phyloP scores from a whole-genome alignment of 768 basidiomycete genomes.

The Russula brevipes region DNA sequence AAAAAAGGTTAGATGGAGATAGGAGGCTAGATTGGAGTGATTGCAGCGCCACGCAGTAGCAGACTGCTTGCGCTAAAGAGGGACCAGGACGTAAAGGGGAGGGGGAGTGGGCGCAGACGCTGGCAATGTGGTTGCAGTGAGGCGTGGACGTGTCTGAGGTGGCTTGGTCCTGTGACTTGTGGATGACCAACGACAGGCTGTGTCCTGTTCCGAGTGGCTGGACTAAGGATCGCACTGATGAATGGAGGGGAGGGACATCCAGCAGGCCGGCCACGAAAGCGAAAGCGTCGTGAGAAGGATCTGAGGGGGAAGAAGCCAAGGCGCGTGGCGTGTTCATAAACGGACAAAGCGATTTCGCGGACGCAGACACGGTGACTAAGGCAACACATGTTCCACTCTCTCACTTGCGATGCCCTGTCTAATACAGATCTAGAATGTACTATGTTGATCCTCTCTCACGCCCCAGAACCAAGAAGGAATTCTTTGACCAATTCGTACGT shows the following conservation, averaged over 20 bases:
- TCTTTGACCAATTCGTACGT: conserved; percentile 69
- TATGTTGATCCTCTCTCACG: conserved; percentile 17
- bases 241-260: neutral
- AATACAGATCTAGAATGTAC: conserved; percentile 20
- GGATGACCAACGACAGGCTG: neutral
- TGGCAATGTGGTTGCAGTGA: conserved; percentile 24
- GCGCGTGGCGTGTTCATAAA: neutral
- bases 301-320: neutral
- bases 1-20: conserved; percentile 13
- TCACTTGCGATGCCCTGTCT: conserved; percentile 4
- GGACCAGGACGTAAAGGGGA: conserved; percentile 22
- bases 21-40: conserved; percentile 24
- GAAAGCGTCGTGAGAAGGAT: neutral
- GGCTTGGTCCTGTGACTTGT: conserved; percentile 1
- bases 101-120: neutral
- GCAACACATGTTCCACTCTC: neutral
- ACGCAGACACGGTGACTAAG: neutral
- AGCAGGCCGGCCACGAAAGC: neutral
- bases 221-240: neutral
- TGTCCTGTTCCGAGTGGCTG: neutral
- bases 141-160: conserved; percentile 19
- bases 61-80: conserved; percentile 14
- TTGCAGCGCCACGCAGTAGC: conserved; percentile 20
- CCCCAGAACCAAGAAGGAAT: conserved; percentile 37
- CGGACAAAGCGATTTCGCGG: neutral